These are phyloP conservation scores for Fraxinus xanthoxyloides DNA, from an alignment of 305 asterid genomes.

Conservation along the genomic window DNA sequence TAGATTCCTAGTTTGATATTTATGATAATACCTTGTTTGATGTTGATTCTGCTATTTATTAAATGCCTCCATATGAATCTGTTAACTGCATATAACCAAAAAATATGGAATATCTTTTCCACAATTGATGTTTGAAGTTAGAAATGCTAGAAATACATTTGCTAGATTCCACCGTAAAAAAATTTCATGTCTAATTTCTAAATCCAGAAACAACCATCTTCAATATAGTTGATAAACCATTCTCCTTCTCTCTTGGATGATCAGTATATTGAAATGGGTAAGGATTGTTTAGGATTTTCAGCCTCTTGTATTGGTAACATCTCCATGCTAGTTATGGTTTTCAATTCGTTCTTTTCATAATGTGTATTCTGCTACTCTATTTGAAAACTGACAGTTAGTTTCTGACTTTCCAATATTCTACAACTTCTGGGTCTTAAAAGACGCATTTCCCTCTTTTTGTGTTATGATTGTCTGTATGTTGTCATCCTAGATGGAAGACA, in stretches of 20 bases:
- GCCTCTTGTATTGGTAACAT: neutral
- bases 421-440: conserved; percentile 3
- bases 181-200: neutral
- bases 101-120: neutral
- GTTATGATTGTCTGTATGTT: conserved; percentile 16
- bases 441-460: conserved; percentile 11
- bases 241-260: neutral
- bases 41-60: neutral
- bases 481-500: conserved; percentile 17
- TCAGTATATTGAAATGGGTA: neutral
- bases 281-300: neutral
- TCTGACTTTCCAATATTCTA: neutral
- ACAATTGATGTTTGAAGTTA: neutral
- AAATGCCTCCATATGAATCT: neutral
- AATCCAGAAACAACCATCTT: neutral
- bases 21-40: neutral
- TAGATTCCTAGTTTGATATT: conserved; percentile 10
- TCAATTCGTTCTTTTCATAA: conserved; percentile 1
- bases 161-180: neutral
- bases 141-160: neutral
- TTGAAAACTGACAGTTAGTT: conserved; percentile 16
- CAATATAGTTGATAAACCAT: neutral
- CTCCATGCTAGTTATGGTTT: neutral
- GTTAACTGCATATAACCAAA: neutral
- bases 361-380: conserved; percentile 7